Evolutionary conservation across 768 basidiomycete species (phyloP), one percentile per base, ranked within the genome.

Genomic region (Leccinum arenicola): DNA sequence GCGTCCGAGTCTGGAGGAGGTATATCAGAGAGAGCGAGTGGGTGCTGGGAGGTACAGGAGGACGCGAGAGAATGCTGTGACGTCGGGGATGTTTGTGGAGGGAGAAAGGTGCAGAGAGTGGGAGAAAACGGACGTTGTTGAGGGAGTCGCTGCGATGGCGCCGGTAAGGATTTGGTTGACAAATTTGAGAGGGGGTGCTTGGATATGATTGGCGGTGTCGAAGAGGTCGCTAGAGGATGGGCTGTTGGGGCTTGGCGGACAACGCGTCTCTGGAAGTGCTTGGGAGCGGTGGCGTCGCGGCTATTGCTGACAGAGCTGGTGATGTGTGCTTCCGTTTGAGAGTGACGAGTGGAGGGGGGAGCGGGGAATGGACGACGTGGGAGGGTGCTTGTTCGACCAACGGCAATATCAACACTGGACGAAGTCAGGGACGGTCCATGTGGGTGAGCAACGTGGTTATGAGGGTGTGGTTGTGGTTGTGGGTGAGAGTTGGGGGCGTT

Each of bases 261-360:
- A 55, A 27, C 0, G 4, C 50, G 10, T 71, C 68, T 31, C 23
- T 58, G 4, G 51, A 2, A 23, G 49, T 35, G 21, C 23, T 55
- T 11, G 59, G 50, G 23, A 58, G 19, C 35, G 59, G 55, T 47
- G 68, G 54, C 27, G 65, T 51, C 49, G 58, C 4, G 17, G 60
- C 25, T 23, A 58, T 10, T 17, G 60, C 33, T 51, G 61, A 48
- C 50, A 69, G 58, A 40, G 67, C 55, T 33, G 70, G 66, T 36
- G 66, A 64, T 52, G 65, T 56, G 45, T 73, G 75, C 56, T 76
- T 77, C 25, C 81, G 74, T 66, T 82, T 82, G 55, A 76, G 73
- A 7, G 77, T 78, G 56, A 78, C 66, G 25, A 78, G 61, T 21
- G 66, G 67, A 17, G 67, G 58, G 25, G 74, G 64, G 45, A 67